A percentile compares a stretch with the other conserved stretches of the same genome.
These are phyloP conservation scores for Suillus discolor DNA, from an alignment of 768 basidiomycete genomes.

Conservation along the genomic window DNA sequence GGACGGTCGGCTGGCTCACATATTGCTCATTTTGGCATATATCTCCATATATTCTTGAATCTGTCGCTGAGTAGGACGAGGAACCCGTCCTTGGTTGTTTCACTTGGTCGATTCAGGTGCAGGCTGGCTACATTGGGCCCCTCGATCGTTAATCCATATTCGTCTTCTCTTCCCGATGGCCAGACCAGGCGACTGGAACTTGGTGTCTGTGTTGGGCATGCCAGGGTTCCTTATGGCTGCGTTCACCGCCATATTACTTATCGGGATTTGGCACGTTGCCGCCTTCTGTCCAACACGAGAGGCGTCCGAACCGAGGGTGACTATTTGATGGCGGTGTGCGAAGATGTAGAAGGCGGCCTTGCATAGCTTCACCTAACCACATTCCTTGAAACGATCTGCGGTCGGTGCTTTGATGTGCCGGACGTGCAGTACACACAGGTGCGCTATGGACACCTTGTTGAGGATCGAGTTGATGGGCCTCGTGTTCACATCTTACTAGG, in stretches of 20 bases:
- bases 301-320: neutral
- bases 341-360: constrained; percentile 5
- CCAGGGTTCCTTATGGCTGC: neutral
- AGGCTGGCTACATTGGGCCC: neutral
- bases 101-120: neutral
- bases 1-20: constrained; percentile 1
- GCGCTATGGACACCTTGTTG: neutral
- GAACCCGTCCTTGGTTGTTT: constrained; percentile 4
- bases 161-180: neutral
- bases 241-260: neutral
- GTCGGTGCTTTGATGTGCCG: neutral
- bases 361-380: neutral
- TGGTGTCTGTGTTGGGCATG: neutral
- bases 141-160: constrained; percentile 6
- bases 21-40: neutral
- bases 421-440: constrained; percentile 3
- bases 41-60: neutral
- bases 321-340: constrained; percentile 2
- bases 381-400: neutral
- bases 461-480: neutral
- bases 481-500: neutral
- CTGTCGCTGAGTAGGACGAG: constrained; percentile 3
- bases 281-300: neutral
- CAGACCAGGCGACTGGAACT: neutral
- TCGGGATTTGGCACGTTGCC: neutral